Percentiles rank a stretch among this genome's conserved stretches.
Conservation (phyloP, 208 protist species). For the Wallacemonas sp. region DNA sequence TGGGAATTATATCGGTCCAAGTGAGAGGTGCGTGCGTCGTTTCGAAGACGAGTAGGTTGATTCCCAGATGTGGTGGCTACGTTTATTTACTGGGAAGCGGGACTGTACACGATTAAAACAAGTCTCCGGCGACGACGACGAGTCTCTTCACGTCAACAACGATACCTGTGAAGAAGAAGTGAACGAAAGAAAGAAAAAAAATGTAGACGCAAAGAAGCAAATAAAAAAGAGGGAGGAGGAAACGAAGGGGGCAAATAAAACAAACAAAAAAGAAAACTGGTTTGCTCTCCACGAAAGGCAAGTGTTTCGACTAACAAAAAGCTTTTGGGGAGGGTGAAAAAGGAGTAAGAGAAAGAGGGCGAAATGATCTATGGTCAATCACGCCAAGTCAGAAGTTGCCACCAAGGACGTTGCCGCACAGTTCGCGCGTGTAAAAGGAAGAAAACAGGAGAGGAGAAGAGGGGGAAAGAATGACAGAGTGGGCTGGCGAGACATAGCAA, state of each 20-base stretch:
- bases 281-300: too few species aligned
- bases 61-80: too few species aligned
- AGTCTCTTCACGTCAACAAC: too few species aligned
- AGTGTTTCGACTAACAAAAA: background rate
- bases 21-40: too few species aligned
- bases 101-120: too few species aligned
- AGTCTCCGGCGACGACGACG: too few species aligned
- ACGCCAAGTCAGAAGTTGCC: background rate
- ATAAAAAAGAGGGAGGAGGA: background rate
- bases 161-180: too few species aligned
- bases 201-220: background rate
- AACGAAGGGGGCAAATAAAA: background rate
- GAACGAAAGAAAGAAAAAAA: conserved; percentile 10
- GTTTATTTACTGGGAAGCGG: too few species aligned
- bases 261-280: conserved; percentile 6
- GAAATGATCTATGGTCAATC: background rate
- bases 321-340: background rate
- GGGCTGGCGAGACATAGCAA: background rate
- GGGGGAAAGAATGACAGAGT: background rate
- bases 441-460: background rate
- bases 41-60: too few species aligned
- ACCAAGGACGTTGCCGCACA: background rate
- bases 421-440: too few species aligned
- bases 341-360: background rate
- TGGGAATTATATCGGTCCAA: too few species aligned